phyloP scores from a whole-genome alignment of 495 filamentous ascomycete genomes.

The Alectoria sarmentosa region DNA sequence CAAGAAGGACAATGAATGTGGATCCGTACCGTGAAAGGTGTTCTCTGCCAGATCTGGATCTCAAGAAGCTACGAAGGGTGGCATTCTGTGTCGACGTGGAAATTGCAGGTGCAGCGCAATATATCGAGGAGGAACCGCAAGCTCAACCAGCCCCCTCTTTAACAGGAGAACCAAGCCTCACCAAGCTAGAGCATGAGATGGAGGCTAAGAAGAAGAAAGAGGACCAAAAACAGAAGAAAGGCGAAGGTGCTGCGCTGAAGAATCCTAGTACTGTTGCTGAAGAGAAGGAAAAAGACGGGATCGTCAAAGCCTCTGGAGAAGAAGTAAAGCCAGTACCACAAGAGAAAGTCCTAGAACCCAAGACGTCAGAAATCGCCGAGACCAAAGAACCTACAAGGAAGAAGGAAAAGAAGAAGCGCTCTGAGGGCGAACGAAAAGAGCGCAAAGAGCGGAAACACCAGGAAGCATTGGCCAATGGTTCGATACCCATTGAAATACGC shows the following conservation, averaged over 20 bases:
- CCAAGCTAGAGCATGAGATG: constrained; percentile 24
- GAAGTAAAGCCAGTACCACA: constrained; percentile 7
- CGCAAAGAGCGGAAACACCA: constrained; percentile 74
- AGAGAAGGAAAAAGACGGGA: constrained; percentile 50
- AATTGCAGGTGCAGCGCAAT: constrained; percentile 65
- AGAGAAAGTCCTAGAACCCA: constrained; percentile 8
- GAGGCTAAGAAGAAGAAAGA: constrained; percentile 36
- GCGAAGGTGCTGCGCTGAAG: constrained; percentile 63
- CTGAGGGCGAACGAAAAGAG: constrained; percentile 79
- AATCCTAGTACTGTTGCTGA: constrained; percentile 46
- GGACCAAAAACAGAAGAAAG: constrained; percentile 58
- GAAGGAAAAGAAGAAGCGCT: constrained; percentile 87
- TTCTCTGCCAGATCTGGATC: constrained; percentile 68
- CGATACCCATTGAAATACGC: constrained; percentile 69
- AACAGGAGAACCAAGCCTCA: constrained; percentile 30
- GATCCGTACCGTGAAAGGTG: constrained; percentile 74
- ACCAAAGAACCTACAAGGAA: constrained; percentile 54
- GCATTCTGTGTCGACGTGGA: constrained; percentile 97
- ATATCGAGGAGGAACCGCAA: constrained; percentile 29
- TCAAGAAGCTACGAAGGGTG: constrained; percentile 73
- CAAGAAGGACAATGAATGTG: constrained; percentile 76
- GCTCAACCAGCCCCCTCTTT: constrained; percentile 29
- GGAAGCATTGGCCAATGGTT: constrained; percentile 74
- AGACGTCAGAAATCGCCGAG: constrained; percentile 34
- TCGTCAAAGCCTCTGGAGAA: constrained; percentile 41